Evolutionary conservation across 2,329 filamentous ascomycete species (phyloP).

Genomic region (Alternaria consortialis): DNA sequence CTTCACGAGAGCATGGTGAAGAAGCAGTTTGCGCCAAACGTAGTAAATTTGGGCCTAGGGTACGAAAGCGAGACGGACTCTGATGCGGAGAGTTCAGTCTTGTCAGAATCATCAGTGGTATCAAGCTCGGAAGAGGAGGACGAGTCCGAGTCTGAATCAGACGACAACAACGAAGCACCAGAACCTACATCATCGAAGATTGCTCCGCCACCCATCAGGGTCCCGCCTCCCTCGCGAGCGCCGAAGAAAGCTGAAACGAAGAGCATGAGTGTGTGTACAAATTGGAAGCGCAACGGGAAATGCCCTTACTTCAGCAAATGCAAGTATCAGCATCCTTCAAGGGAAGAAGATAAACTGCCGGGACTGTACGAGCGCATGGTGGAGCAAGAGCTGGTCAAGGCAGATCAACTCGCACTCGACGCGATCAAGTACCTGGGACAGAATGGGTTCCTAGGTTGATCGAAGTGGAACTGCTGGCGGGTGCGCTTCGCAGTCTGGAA

Average conservation of each 20-base stretch:
- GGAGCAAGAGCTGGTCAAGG: conserved; percentile 57
- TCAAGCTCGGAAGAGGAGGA: conserved; percentile 42
- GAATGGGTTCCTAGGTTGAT: conserved; percentile 52
- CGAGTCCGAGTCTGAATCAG: conserved; percentile 35
- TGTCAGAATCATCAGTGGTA: conserved; percentile 44
- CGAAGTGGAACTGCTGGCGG: too few species aligned
- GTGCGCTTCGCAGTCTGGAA: not conserved
- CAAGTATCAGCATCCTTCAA: conserved; percentile 36
- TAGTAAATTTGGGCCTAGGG: conserved; percentile 39
- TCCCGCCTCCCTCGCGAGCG: conserved; percentile 23
- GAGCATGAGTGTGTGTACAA: conserved; percentile 29
- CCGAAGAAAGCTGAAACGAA: conserved; percentile 14
- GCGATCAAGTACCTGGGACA: conserved; percentile 59
- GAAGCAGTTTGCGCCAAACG: conserved; percentile 21
- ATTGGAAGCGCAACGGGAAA: conserved; percentile 37
- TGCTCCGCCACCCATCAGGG: conserved; percentile 19
- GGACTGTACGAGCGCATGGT: conserved; percentile 49
- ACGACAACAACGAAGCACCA: conserved; percentile 40
- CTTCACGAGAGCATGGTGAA: conserved; percentile 45
- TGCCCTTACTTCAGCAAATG: conserved; percentile 41
- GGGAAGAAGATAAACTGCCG: conserved; percentile 24
- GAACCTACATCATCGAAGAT: conserved; percentile 52
- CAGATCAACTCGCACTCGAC: conserved; percentile 54
- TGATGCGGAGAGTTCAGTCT: conserved; percentile 32
- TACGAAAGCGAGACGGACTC: conserved; percentile 44